Conservation (phyloP, 805 yeast genomes). For the Candida endomychidarum region DNA sequence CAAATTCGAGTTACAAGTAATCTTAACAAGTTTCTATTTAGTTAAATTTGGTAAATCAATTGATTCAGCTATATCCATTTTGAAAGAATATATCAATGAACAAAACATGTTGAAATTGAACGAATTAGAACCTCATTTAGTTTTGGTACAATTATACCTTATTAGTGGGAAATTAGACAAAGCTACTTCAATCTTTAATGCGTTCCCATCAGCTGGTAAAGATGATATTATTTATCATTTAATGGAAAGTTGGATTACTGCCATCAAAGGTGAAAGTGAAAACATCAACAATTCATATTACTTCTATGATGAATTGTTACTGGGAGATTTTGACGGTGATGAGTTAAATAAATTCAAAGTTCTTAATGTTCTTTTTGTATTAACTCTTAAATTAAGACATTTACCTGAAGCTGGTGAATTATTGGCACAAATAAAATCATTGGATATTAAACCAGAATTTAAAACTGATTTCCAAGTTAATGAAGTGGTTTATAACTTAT, state of each 20-base stretch:
- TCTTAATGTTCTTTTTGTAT: slow-evolving; percentile 61
- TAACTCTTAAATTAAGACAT: slow-evolving; percentile 77
- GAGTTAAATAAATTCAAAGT: slow-evolving; percentile 36
- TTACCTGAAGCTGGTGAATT: slow-evolving; percentile 79
- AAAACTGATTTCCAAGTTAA: slow-evolving; percentile 57
- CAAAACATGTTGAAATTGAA: slow-evolving; percentile 21
- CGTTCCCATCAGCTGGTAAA: slow-evolving; percentile 34
- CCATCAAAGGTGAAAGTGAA: slow-evolving; percentile 41
- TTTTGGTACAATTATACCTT: slow-evolving; percentile 41
- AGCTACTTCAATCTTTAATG: slow-evolving; percentile 33
- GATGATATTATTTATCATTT: slow-evolving; percentile 78
- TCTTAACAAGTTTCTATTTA: slow-evolving; percentile 38
- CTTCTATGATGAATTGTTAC: slow-evolving; percentile 79
- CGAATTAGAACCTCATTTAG: slow-evolving; percentile 43
- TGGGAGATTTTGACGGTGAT: slow-evolving; percentile 41
- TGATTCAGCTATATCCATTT: slow-evolving; percentile 36
- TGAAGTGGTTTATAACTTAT: slow-evolving; percentile 59
- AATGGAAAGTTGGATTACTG: slow-evolving; percentile 66
- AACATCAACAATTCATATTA: slow-evolving; percentile 47
- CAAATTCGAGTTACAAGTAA: slow-evolving; percentile 40
- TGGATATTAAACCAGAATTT: slow-evolving; percentile 29
- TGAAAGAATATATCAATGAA: slow-evolving; percentile 28
- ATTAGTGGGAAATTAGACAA: slow-evolving; percentile 34
- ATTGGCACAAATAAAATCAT: slow-evolving; percentile 40
- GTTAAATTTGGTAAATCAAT: slow-evolving; percentile 36